Evolutionary conservation across 139 green algal genomes (phyloP), one percentile per base, ranked within the genome.

Genomic region (Desmodesmus armatus): DNA sequence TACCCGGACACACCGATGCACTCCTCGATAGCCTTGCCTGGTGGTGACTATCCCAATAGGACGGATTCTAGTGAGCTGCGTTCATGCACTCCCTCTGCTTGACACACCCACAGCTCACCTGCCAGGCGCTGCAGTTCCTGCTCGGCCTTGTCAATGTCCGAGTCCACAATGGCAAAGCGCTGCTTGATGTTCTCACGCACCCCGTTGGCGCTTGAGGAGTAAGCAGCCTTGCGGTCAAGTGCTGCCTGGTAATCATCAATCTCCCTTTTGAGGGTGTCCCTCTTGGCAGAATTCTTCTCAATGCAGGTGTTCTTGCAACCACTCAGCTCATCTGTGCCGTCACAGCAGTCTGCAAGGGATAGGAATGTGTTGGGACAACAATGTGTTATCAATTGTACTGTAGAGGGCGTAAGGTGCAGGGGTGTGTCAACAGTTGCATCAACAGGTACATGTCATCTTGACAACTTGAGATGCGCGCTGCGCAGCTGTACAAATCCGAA

Each of bases 331-430:
- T 99, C 96, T 0, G 86, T 89, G 33, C 96, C 96, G 88, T 99
- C 96, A 65, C 96, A 99, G 90, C 96, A 99, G 76, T 99, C 95
- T 97, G 90, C 17, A 73, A n/a, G 5, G n/a, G 51, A 51, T 47
- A 7, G 17, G 0, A 75, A 40, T 63, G 29, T 67, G n/a, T n/a
- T n/a, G n/a, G n/a, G 27, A 13, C 9, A 21, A 72, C 63, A 9
- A 21, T 72, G 51, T 17, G 51, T 62, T 13, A 62, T 13, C 15
- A 27, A 17, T 17, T 62, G 51, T 17, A 62, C 51, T 13, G 51
- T 13, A 27, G 51, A n/a, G n/a, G n/a, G n/a, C n/a, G n/a, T n/a
- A n/a, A n/a, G n/a, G 17, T 3, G 70, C 40, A 55, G 35, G 70
- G 23, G 27, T 9, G 69, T 29, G 13, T 39, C 40, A 43, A 23